Evolutionary conservation across 106 monocot genomes (phyloP), one percentile per base, ranked within the genome.

Genomic region (Chionographis japonica): DNA sequence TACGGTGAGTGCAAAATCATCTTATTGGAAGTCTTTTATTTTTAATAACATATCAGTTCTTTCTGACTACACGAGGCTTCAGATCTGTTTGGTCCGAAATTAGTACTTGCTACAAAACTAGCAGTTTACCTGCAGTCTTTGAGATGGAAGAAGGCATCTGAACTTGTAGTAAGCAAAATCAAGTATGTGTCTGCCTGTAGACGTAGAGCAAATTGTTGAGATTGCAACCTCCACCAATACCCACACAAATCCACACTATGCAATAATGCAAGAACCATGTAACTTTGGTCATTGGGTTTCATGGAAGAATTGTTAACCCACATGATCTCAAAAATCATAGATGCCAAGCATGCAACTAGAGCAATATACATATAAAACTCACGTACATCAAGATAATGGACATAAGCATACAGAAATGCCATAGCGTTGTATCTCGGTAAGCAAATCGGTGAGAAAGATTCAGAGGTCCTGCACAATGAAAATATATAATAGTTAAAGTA

Each of bases 351-450:
- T 13, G 3, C 14, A 61, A 1, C 2, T 7, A 58, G 11, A 58
- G 6, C 14, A n/a, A 8, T 19, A 39, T 16, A 49, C 13, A 37
- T 17, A 38, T 4, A 40, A 61, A 56, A 43, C 17, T 42, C 53
- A 92, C 92, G 92, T 70, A 97, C 95, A 81, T 97, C 92, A 72
- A 97, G 53, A 74, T 78, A 97, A 56, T 97, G 84, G 41, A 97
- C 86, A 78, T 97, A 97, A 67, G 92, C 95, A 89, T 97, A 87
- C 12, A 97, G 78, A 58, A 97, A 97, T 42, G 86, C 95, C 95
- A 97, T 92, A 37, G 95, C 71, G 80, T 89, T 97, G 66, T 97
- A 97, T 84, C 81, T 76, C 63, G 95, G 95, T 66, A 97, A 80
- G 64, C 95, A 97, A 72, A 97, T 92, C 40, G 95, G 95, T 56